Conservation (phyloP, 2,329 filamentous ascomycete genomes). For the Arachnomyces sp. region DNA sequence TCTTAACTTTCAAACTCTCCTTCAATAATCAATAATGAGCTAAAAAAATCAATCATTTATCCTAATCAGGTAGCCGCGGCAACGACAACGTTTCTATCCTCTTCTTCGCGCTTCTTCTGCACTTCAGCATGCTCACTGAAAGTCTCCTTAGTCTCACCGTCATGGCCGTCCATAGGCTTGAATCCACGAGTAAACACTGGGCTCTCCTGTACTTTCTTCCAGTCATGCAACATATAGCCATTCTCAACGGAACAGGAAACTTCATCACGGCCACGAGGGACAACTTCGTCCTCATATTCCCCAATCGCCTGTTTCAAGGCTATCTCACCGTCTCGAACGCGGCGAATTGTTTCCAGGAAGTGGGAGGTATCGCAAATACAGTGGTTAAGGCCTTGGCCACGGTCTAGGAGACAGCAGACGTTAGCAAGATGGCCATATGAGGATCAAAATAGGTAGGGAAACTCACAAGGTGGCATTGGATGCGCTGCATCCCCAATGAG, state of each 20-base stretch:
- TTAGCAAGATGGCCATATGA: too few species aligned
- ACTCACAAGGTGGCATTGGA: slow-evolving; percentile 16
- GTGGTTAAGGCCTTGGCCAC: slow-evolving; percentile 21
- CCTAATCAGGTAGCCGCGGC: too few species aligned
- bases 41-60: too few species aligned
- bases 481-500: slow-evolving; percentile 20
- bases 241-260: slow-evolving; percentile 38
- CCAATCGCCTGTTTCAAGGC: slow-evolving; percentile 14
- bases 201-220: slow-evolving; percentile 19
- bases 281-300: slow-evolving; percentile 29
- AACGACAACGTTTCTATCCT: too few species aligned
- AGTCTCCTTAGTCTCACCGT: too few species aligned
- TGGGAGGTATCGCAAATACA: slow-evolving; percentile 19
- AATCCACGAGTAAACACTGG: slow-evolving; percentile 7
- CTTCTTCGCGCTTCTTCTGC: too few species aligned
- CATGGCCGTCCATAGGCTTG: too few species aligned
- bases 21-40: too few species aligned
- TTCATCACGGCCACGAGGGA: slow-evolving; percentile 37
- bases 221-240: slow-evolving; percentile 41
- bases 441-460: too few species aligned
- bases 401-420: slow-evolving; percentile 8
- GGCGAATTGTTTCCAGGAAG: slow-evolving; percentile 11
- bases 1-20: too few species aligned
- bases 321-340: slow-evolving; percentile 7
- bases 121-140: too few species aligned